A percentile compares a stretch with the other conserved stretches of the same genome.
phyloP scores from a whole-genome alignment of 169 alveolate species.

The Plasmodium billcollinsi region DNA sequence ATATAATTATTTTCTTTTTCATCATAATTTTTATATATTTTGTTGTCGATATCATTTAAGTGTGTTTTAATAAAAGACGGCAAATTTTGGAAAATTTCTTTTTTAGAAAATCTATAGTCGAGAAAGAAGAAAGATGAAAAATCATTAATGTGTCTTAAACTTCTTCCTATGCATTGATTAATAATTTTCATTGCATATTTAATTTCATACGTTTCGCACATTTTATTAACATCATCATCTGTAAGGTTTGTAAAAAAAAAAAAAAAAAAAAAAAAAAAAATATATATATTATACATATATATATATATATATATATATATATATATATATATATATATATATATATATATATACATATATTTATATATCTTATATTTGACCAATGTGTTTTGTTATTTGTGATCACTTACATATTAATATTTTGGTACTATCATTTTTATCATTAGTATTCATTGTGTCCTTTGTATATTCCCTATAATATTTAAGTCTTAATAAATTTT shows the following conservation, averaged over 20 bases:
- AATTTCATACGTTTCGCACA: constrained; percentile 82
- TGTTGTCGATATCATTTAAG: constrained; percentile 8
- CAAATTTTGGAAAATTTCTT: constrained; percentile 66
- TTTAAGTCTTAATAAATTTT: constrained; percentile 75
- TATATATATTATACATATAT: no score
- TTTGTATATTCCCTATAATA: constrained; percentile 67
- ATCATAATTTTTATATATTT: background rate
- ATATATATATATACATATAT: background rate
- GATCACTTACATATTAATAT: background rate
- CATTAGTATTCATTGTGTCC: background rate
- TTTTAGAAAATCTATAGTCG: constrained; percentile 89
- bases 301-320: background rate
- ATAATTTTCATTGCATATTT: constrained; percentile 93
- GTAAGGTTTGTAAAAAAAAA: background rate
- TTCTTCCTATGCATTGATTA: constrained; percentile 98
- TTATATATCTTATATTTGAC: background rate
- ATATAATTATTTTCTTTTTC: background rate
- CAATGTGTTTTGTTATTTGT: no score
- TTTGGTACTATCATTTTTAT: background rate
- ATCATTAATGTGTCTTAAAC: constrained; percentile 96
- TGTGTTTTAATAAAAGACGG: constrained; percentile 81
- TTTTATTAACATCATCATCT: constrained; percentile 16
- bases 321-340: background rate
- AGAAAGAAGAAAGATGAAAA: constrained; percentile 94
- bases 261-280: background rate